Conservation (phyloP, 768 basidiomycete species). For the Coprinellus micaceus region DNA sequence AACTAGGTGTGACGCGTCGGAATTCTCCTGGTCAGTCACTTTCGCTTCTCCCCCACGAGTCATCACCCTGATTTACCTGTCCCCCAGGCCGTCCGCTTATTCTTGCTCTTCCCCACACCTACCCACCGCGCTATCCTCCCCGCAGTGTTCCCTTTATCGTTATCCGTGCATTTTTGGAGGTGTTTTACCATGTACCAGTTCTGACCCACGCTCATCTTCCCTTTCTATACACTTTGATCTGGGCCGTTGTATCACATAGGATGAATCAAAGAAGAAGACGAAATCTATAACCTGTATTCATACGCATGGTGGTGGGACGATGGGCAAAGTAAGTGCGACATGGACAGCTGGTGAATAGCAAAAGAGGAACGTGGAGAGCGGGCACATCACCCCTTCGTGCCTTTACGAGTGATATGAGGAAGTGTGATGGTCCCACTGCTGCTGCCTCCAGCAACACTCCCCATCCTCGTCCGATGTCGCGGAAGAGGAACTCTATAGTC, state of each 20-base stretch:
- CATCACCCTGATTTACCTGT: not conserved
- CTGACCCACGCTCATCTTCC: constrained; percentile 12
- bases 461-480: constrained; percentile 30
- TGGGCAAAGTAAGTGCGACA: not conserved
- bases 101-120: constrained; percentile 6
- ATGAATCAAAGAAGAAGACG: constrained; percentile 11
- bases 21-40: constrained; percentile 49
- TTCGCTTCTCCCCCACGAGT: constrained; percentile 87
- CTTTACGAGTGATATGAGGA: not conserved
- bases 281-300: constrained; percentile 1
- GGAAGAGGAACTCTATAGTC: constrained; percentile 39
- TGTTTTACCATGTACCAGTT: constrained; percentile 7
- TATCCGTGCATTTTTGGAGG: constrained; percentile 5
- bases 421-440: not conserved
- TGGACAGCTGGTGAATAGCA: not conserved
- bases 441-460: constrained; percentile 17
- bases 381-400: not conserved
- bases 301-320: no score
- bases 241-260: constrained; percentile 14
- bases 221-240: constrained; percentile 8
- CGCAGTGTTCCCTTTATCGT: not conserved
- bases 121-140: not conserved
- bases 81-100: constrained; percentile 5
- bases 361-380: not conserved
- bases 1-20: constrained; percentile 26